These are phyloP conservation scores for Pueraria montana DNA, from an alignment of 306 rosid species.

Conservation along the genomic window DNA sequence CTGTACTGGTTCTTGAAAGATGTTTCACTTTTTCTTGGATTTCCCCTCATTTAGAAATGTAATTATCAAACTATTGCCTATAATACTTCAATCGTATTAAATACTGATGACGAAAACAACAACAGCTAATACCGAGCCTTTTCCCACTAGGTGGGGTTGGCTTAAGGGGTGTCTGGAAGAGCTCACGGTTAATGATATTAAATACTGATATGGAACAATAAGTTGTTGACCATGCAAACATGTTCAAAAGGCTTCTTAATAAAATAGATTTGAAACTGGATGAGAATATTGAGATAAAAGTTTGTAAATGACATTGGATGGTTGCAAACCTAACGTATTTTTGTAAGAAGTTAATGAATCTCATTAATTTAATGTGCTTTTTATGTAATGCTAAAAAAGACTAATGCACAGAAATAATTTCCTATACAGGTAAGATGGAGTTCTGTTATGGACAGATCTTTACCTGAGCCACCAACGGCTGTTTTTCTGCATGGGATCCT, in stretches of 20 bases:
- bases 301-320: conserved; percentile 16
- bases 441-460: conserved; percentile 68
- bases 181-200: conserved; percentile 2
- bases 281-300: conserved; percentile 12
- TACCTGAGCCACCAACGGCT: conserved; percentile 91
- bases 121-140: background rate
- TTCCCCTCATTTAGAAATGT: conserved; percentile 25
- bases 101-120: background rate
- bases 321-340: background rate
- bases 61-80: background rate
- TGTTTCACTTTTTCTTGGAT: background rate
- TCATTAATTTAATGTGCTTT: conserved; percentile 11
- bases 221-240: background rate
- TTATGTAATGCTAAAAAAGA: conserved; percentile 16
- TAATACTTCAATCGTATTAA: conserved; percentile 7
- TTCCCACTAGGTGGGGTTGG: background rate
- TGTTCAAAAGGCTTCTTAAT: background rate
- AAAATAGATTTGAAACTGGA: conserved; percentile 9
- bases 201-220: conserved; percentile 11
- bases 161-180: background rate
- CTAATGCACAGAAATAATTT: conserved; percentile 35
- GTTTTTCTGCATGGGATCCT: conserved; percentile 92
- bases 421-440: conserved; percentile 86
- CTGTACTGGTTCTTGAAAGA: conserved; percentile 10
- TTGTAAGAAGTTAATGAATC: background rate